Percentiles rank a stretch among this genome's conserved stretches.
phyloP scores from a whole-genome alignment of 2,329 filamentous ascomycete genomes.

The Hypoxylon sp. region DNA sequence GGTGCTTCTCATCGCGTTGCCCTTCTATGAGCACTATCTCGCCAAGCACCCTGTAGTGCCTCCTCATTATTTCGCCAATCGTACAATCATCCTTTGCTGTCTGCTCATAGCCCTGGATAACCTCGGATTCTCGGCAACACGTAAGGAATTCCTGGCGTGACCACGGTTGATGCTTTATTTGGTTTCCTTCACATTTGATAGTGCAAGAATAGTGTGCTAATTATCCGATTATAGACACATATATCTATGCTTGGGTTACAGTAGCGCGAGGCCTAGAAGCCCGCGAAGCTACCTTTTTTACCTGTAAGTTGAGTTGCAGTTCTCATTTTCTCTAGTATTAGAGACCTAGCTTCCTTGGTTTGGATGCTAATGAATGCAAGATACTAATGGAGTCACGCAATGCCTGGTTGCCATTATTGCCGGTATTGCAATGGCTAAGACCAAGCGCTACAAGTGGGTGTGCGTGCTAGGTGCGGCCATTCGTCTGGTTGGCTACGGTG shows the following conservation, averaged over 20 bases:
- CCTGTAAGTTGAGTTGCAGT: constrained; percentile 33
- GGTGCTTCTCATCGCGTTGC: constrained; percentile 59
- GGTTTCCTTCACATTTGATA: neutral
- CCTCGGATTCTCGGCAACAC: constrained; percentile 58
- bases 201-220: neutral
- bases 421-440: constrained; percentile 60
- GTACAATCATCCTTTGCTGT: constrained; percentile 60
- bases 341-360: neutral
- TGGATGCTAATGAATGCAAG: constrained; percentile 23
- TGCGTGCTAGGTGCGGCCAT: constrained; percentile 59
- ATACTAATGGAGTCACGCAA: constrained; percentile 59
- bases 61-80: constrained; percentile 61
- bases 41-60: constrained; percentile 64
- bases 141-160: constrained; percentile 27
- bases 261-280: constrained; percentile 60
- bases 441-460: constrained; percentile 64
- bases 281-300: constrained; percentile 61
- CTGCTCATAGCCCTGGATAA: constrained; percentile 60
- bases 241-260: constrained; percentile 62
- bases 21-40: constrained; percentile 63
- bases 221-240: constrained; percentile 27
- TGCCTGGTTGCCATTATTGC: constrained; percentile 59
- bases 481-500: constrained; percentile 64
- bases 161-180: neutral
- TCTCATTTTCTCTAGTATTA: neutral